These are phyloP conservation scores for Takashimella tepidaria DNA, from an alignment of 1,284 basidiomycete genomes.

Conservation along the genomic window DNA sequence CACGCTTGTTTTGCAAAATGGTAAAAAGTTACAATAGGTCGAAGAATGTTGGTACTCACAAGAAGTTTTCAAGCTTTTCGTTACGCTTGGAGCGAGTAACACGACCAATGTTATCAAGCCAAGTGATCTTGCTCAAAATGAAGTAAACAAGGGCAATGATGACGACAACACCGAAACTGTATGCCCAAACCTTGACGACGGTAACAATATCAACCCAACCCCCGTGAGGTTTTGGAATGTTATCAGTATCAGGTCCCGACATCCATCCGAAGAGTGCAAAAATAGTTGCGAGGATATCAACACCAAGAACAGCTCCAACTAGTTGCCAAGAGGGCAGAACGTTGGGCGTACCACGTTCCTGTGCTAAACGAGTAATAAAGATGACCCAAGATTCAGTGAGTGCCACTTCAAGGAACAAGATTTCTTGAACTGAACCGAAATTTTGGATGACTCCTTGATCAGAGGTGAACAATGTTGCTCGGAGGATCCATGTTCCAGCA, in stretches of 20 bases:
- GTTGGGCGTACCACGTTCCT: slow-evolving; percentile 36
- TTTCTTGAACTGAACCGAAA: slow-evolving; percentile 53
- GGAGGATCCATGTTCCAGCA: slow-evolving; percentile 54
- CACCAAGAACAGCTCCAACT: slow-evolving; percentile 52
- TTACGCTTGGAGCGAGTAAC: slow-evolving; percentile 50
- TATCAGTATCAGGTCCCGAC: slow-evolving; percentile 42
- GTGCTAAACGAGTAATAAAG: slow-evolving; percentile 43
- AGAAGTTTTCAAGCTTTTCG: slow-evolving; percentile 52
- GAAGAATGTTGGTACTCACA: too few relatives aligned
- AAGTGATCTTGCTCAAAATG: slow-evolving; percentile 47
- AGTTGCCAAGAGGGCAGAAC: slow-evolving; percentile 53
- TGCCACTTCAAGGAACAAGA: slow-evolving; percentile 56
- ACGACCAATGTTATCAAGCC: slow-evolving; percentile 53
- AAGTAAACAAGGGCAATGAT: slow-evolving; percentile 52
- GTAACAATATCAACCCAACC: slow-evolving; percentile 55
- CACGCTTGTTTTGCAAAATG: not conserved
- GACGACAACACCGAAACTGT: slow-evolving; percentile 53
- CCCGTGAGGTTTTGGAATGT: slow-evolving; percentile 39
- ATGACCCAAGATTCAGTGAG: slow-evolving; percentile 57
- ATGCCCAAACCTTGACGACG: slow-evolving; percentile 53
- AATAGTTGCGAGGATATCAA: slow-evolving; percentile 54
- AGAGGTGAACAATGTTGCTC: slow-evolving; percentile 52
- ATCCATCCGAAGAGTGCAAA: slow-evolving; percentile 56
- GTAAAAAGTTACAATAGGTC: too few relatives aligned
- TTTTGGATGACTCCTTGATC: slow-evolving; percentile 55